Evolutionary conservation across 2,329 filamentous ascomycete species (phyloP).

Genomic region (Cryphonectria naterciae): DNA sequence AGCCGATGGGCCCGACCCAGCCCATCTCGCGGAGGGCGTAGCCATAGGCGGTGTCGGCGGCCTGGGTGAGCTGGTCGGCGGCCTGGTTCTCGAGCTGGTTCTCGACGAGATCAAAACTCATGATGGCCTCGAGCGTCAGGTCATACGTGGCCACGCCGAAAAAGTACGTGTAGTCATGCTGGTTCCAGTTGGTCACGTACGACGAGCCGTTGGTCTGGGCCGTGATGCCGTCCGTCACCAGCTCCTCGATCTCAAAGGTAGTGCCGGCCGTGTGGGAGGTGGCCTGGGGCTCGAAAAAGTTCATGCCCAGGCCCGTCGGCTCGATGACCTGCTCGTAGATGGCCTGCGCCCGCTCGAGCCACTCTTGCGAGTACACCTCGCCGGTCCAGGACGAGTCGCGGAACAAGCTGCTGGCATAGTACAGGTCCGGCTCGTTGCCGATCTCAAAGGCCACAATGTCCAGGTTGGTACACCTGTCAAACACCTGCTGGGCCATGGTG

Average conservation of each 20-base stretch:
- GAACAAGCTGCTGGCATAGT: conserved; percentile 46
- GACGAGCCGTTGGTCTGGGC: conserved; percentile 38
- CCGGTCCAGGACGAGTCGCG: conserved; percentile 49
- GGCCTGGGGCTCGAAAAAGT: conserved; percentile 53
- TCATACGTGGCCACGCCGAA: conserved; percentile 49
- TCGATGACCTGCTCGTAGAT: conserved; percentile 50
- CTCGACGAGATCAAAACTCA: conserved; percentile 50
- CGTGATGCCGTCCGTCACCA: conserved; percentile 46
- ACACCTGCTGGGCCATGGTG: conserved; percentile 40
- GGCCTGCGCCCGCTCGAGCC: conserved; percentile 47
- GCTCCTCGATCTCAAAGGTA: conserved; percentile 49
- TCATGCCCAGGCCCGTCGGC: conserved; percentile 43
- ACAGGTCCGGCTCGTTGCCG: conserved; percentile 40
- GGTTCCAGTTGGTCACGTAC: conserved; percentile 47
- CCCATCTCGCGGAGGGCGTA: conserved; percentile 57
- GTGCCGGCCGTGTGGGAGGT: conserved; percentile 56
- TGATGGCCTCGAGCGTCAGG: conserved; percentile 49
- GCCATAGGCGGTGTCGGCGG: conserved; percentile 45
- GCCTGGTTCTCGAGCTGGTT: conserved; percentile 52
- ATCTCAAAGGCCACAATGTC: conserved; percentile 38
- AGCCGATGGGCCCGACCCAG: conserved; percentile 52
- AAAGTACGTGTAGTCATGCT: conserved; percentile 59
- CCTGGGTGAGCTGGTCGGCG: conserved; percentile 45
- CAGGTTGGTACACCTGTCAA: conserved; percentile 33
- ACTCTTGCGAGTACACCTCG: conserved; percentile 48